phyloP scores from a whole-genome alignment of 805 yeast species.

The Zygoascus biomembranicola region DNA sequence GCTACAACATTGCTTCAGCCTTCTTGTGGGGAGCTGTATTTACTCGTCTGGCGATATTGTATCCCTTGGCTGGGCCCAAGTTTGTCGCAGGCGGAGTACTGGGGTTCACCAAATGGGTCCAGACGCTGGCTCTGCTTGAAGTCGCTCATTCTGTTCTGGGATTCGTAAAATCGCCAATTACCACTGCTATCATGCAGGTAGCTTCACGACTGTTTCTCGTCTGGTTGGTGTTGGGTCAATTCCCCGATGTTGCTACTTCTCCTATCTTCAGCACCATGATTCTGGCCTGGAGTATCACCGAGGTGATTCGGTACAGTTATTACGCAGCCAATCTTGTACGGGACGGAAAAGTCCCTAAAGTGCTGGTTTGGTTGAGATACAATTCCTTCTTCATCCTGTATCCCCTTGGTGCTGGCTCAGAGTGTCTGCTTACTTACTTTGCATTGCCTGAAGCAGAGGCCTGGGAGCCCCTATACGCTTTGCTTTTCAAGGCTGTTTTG shows the following conservation, averaged over 20 bases:
- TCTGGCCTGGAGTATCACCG: conserved; percentile 91
- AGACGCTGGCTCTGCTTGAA: conserved; percentile 73
- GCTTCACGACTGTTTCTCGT: conserved; percentile 76
- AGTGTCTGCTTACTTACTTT: conserved; percentile 57
- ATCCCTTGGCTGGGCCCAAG: conserved; percentile 52
- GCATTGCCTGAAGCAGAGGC: conserved; percentile 60
- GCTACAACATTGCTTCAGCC: conserved; percentile 48
- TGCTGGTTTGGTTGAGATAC: conserved; percentile 69
- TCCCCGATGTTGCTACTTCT: conserved; percentile 67
- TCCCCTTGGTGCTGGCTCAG: conserved; percentile 90
- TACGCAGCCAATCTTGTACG: conserved; percentile 61
- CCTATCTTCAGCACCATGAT: conserved; percentile 46
- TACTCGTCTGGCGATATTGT: conserved; percentile 34
- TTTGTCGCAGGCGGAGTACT: conserved; percentile 52
- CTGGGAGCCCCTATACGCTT: conserved; percentile 40
- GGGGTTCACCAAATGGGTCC: conserved; percentile 54
- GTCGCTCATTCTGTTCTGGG: conserved; percentile 72
- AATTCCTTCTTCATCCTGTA: conserved; percentile 74
- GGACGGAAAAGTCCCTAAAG: conserved; percentile 44
- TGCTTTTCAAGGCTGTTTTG: conserved; percentile 48
- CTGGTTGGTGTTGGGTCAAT: conserved; percentile 66
- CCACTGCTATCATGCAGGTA: conserved; percentile 83
- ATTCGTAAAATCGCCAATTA: conserved; percentile 72
- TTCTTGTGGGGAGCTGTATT: conserved; percentile 47
- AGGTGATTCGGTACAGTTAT: conserved; percentile 78